Conservation (phyloP, 1,139 yeast genomes). For the Kodamaea alishanica region DNA sequence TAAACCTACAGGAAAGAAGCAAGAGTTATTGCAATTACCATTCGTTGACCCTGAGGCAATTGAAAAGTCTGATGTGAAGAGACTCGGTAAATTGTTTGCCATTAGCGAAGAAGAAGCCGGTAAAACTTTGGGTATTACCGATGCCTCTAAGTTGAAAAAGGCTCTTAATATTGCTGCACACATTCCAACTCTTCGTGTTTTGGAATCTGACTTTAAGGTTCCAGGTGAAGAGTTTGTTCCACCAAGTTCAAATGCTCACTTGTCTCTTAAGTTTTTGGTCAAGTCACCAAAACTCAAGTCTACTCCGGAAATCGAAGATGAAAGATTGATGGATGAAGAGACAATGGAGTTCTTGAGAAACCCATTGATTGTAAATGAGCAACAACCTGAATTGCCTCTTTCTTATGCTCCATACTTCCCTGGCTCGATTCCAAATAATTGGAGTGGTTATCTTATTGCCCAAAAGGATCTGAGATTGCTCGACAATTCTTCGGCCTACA, state of each 20-base stretch:
- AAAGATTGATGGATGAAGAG: slow-evolving; percentile 41
- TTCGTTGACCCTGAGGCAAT: slow-evolving; percentile 50
- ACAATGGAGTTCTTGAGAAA: slow-evolving; percentile 65
- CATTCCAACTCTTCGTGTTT: slow-evolving; percentile 67
- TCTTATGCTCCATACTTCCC: slow-evolving; percentile 79
- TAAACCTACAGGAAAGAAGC: slow-evolving; percentile 50
- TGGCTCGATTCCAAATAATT: slow-evolving; percentile 43
- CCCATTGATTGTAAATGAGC: slow-evolving; percentile 63
- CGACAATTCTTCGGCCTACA: slow-evolving; percentile 56
- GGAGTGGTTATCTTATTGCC: slow-evolving; percentile 65
- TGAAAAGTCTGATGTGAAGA: slow-evolving; percentile 45
- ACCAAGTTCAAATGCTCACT: slow-evolving; percentile 70
- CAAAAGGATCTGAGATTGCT: slow-evolving; percentile 78
- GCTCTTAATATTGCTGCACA: slow-evolving; percentile 59
- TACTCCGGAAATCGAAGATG: slow-evolving; percentile 45
- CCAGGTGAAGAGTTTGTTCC: slow-evolving; percentile 83
- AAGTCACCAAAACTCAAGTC: slow-evolving; percentile 69
- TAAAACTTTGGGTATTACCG: slow-evolving; percentile 53
- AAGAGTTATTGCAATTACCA: slow-evolving; percentile 79
- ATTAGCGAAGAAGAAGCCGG: slow-evolving; percentile 53
- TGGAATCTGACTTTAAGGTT: slow-evolving; percentile 74
- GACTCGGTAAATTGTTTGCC: slow-evolving; percentile 66
- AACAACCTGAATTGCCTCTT: slow-evolving; percentile 63
- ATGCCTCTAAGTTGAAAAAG: slow-evolving; percentile 40
- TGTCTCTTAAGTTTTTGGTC: slow-evolving; percentile 70